Evolutionary conservation across 768 basidiomycete species (phyloP).

Genomic region (Hebeloma cylindrosporum): DNA sequence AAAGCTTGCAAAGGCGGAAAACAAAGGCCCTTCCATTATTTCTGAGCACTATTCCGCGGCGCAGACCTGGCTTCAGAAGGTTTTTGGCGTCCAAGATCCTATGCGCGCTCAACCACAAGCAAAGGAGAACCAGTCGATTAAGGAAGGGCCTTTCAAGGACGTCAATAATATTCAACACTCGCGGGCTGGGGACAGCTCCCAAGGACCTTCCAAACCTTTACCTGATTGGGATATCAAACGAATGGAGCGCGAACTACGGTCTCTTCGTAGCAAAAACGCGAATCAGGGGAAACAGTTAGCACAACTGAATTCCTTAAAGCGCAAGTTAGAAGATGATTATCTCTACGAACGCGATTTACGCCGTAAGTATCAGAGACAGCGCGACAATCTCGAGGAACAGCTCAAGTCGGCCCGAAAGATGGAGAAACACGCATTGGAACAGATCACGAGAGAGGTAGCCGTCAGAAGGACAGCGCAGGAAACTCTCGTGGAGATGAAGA

Average conservation of each 20-base stretch:
- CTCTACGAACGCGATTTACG: slow-evolving; percentile 34
- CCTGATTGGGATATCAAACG: slow-evolving; percentile 2
- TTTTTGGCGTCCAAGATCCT: slow-evolving; percentile 37
- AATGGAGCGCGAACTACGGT: slow-evolving; percentile 39
- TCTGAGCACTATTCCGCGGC: slow-evolving; percentile 40
- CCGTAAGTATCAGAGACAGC: slow-evolving; percentile 34
- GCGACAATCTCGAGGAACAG: slow-evolving; percentile 34
- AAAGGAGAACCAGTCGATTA: slow-evolving; percentile 1
- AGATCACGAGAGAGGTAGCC: slow-evolving; percentile 45
- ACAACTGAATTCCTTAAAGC: slow-evolving; percentile 37
- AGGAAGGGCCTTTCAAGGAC: too few relatives aligned
- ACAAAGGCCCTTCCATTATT: slow-evolving; percentile 25
- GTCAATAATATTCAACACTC: too few relatives aligned
- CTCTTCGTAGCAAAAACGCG: slow-evolving; percentile 35
- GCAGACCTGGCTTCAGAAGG: slow-evolving; percentile 46
- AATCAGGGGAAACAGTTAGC: slow-evolving; percentile 30
- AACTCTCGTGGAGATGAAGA: slow-evolving; percentile 10
- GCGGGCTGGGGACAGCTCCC: too few relatives aligned
- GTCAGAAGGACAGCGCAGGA: slow-evolving; percentile 67
- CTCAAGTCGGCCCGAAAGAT: slow-evolving; percentile 30
- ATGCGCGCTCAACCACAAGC: background rate
- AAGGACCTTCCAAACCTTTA: background rate
- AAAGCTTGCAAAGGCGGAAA: slow-evolving; percentile 26
- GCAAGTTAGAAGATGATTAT: slow-evolving; percentile 43
- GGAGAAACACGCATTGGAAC: slow-evolving; percentile 28